Conservation (phyloP, 2,329 filamentous ascomycete species). For the Nigrograna mackinnonii region DNA sequence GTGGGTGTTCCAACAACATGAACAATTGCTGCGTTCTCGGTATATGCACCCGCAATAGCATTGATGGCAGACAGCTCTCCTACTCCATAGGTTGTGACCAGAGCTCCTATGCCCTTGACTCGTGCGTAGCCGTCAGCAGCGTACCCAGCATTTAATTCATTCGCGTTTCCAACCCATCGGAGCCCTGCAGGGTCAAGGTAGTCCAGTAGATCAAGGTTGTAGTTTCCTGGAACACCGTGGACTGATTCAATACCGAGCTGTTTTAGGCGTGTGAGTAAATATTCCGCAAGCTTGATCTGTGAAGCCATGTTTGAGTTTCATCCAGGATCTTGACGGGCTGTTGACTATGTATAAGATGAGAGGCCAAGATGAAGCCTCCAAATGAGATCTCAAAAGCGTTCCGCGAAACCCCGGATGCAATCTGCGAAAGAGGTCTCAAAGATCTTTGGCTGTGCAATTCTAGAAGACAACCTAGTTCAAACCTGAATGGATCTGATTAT, state of each 20-base stretch:
- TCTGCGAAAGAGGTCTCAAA: too few species aligned
- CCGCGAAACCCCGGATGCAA: too few species aligned
- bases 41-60: conserved; percentile 71
- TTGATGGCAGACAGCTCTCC: conserved; percentile 69
- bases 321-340: too few species aligned
- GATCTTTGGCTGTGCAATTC: too few species aligned
- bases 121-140: conserved; percentile 59
- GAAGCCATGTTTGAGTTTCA: too few species aligned
- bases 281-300: conserved; percentile 24
- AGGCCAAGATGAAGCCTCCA: too few species aligned
- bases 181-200: conserved; percentile 15
- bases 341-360: too few species aligned
- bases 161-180: conserved; percentile 48
- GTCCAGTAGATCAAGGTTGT: conserved; percentile 18
- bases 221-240: conserved; percentile 45
- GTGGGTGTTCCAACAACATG: conserved; percentile 53
- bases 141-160: conserved; percentile 59
- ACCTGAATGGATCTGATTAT: too few species aligned
- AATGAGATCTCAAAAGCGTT: too few species aligned
- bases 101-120: conserved; percentile 48
- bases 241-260: conserved; percentile 40
- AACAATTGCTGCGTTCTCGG: conserved; percentile 70
- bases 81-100: conserved; percentile 77
- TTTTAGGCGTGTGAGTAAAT: conserved; percentile 41
- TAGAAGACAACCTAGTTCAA: too few species aligned